Conservation (phyloP, 495 filamentous ascomycete genomes). For the Penicillium daleae region DNA sequence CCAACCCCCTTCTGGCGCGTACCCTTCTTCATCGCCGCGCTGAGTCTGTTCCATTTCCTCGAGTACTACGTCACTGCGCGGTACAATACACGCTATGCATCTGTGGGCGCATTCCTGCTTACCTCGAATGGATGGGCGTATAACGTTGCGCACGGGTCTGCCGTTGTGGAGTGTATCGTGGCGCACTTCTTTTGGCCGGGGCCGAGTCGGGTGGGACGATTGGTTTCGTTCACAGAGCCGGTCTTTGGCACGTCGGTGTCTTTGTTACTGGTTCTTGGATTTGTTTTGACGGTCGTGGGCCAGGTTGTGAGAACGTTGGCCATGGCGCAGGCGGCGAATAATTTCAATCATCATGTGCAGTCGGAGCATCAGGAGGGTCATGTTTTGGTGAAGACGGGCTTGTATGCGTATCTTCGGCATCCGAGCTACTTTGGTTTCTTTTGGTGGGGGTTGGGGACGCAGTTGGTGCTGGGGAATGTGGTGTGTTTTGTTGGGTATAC, state of each 20-base stretch:
- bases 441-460: conserved; percentile 96
- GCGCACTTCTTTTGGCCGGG: conserved; percentile 61
- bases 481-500: conserved; percentile 76
- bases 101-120: conserved; percentile 76
- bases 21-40: conserved; percentile 74
- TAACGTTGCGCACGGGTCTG: conserved; percentile 76
- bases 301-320: conserved; percentile 75
- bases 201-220: conserved; percentile 2
- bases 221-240: conserved; percentile 35
- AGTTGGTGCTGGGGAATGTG: conserved; percentile 84
- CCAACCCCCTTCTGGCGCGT: conserved; percentile 72
- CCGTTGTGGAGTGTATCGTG: conserved; percentile 70
- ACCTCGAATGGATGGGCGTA: conserved; percentile 85
- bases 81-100: conserved; percentile 77
- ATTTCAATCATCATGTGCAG: conserved; percentile 90
- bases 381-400: conserved; percentile 74
- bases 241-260: conserved; percentile 22
- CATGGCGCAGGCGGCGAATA: conserved; percentile 86
- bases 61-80: conserved; percentile 88
- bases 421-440: conserved; percentile 97
- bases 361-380: conserved; percentile 66
- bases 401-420: conserved; percentile 70
- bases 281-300: conserved; percentile 67
- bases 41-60: conserved; percentile 91
- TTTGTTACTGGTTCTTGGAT: conserved; percentile 52